Base-by-base conservation (phyloP, 495 filamentous ascomycete species). In the Penicillium malachiteum region DNA sequence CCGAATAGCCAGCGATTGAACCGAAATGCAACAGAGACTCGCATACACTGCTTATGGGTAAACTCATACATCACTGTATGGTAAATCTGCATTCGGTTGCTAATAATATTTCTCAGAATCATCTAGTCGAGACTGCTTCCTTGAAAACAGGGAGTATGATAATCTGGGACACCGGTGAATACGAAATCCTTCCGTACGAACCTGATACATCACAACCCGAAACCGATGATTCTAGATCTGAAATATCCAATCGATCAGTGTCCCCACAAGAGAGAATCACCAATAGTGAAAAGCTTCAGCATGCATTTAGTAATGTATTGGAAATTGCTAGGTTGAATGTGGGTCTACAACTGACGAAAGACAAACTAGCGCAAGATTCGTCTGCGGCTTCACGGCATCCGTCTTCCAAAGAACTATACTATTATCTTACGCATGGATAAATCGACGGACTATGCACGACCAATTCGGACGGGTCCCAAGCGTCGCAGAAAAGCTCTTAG, bases 141-240 rank as follows among this genome's bases (percentile, higher is more conserved):
- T 45, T 57, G 10, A 69, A 70, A 11, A 87, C 83, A 0, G 86
- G 86, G 2, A 86, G 81, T 13, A 71, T 89, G 13, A 77, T 89
- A 12, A 85, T 89, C 35, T 89, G 85, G 86, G 86, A 89, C 53
- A 87, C 84, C 1, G 86, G 85, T 7, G 83, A 84, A 51, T 88
- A 88, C 59, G 71, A 76, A 48, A 59, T 88, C 21, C 71, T 89
- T 3, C 77, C 81, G 2, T 71, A 76, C 16, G 61, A 70, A 9
- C 52, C 57, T 14, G 49, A 56, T 0, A 48, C 71, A 47, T 65
- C 70, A 6, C 62, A 49, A 9, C 72, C 73, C 0, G 68, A 75
- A 26, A 78, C 73, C 8, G 80, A 81, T 30, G 76, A 81, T 49
- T 77, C 80, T 9, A 34, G 49, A 8, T 70, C 71, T 5, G 58